Base-by-base conservation (phyloP, 2,329 filamentous ascomycete genomes). In the Fusarium agapanthi region DNA sequence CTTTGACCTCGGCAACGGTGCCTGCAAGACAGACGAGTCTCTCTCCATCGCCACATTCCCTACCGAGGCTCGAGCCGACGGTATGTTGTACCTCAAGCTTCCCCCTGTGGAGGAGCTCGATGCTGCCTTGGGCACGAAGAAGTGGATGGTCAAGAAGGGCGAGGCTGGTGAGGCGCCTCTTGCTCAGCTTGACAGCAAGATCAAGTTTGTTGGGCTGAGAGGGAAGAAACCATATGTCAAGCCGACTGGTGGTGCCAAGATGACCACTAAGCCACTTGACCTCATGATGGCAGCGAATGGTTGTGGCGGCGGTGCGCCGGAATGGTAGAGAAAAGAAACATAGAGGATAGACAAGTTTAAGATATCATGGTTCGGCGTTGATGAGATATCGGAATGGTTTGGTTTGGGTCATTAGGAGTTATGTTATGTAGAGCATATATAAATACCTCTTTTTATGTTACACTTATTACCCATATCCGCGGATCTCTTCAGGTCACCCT, bases 1-100 rank as follows among this genome's bases (percentile, higher is more conserved):
- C 83, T 97, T 92, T 80, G 90, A 94, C 78, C 89, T 97, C 47
- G 87, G 86, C 43, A 87, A 89, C 1, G 94, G 94, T 4, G 86
- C 88, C 24, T 97, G 95, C 82, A 89, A 87, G 58, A 95, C 92
- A 79, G 94, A 97, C 80, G 86, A 88, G 38, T 86, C 86, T 26
- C 86, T 96, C 72, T 94, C 91, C 74, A 95, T 97, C 76, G 94
- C 94, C 7, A 95, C 92, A 0, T 97, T 97, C 80, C 88, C 88
- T 0, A 90, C 90, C 9, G 93, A 97, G 81, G 92, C 92, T 79
- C 85, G 94, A 16, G 63, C 72, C 5, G 94, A 96, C 80, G 93
- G 93, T 0, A 89, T 90, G 87, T 87, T 97, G 6, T 95, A 96
- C 81, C 82, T 97, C 70, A 92, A 92, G 82, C 85, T 97, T 34